A percentile compares a stretch with the other conserved stretches of the same genome.
phyloP scores from a whole-genome alignment of 2,329 filamentous ascomycete species.

The Paramyrothecium roridum region DNA sequence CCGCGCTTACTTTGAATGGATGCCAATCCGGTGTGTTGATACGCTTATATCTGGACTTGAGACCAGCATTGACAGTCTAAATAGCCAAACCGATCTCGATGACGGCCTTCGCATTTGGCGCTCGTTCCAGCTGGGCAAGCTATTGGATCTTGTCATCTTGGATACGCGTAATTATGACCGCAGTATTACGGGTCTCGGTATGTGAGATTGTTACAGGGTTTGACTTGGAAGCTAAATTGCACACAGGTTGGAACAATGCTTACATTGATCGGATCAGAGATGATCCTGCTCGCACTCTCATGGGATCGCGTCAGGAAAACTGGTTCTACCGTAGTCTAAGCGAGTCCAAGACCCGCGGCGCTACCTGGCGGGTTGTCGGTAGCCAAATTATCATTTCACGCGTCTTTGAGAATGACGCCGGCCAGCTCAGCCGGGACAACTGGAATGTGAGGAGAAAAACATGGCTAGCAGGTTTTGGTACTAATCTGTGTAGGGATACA shows the following conservation, averaged over 20 bases:
- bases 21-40: conserved; percentile 20
- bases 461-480: conserved; percentile 19
- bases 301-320: conserved; percentile 70
- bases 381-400: conserved; percentile 68
- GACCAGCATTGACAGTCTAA: background rate
- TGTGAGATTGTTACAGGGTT: background rate
- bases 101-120: conserved; percentile 69
- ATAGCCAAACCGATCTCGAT: conserved; percentile 60
- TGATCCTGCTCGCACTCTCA: conserved; percentile 64
- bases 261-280: conserved; percentile 61
- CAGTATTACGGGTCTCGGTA: conserved; percentile 50
- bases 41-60: background rate
- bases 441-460: conserved; percentile 22
- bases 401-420: conserved; percentile 28
- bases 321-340: conserved; percentile 67
- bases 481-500: conserved; percentile 52
- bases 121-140: conserved; percentile 61
- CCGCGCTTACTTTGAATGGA: conserved; percentile 66
- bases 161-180: conserved; percentile 69
- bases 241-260: conserved; percentile 49
- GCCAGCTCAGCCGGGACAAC: conserved; percentile 22
- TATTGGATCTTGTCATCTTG: conserved; percentile 66
- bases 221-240: conserved; percentile 5
- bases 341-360: conserved; percentile 58
- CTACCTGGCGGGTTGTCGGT: conserved; percentile 68